Base-by-base conservation (phyloP, 129 eudicot genomes). In the Ambrosia artemisiifolia region DNA sequence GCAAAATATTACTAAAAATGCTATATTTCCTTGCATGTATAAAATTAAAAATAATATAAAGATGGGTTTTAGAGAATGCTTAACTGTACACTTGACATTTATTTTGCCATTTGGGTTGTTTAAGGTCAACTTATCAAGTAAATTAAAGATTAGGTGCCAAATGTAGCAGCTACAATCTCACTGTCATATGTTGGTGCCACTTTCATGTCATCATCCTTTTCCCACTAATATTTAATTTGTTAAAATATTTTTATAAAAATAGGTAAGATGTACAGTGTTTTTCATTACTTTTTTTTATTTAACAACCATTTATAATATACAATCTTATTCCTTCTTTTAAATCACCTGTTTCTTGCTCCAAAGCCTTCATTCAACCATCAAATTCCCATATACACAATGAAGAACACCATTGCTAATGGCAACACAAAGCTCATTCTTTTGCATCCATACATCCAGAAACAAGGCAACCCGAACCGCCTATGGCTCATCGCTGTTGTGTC, bases 401-500 rank as follows among this genome's bases (percentile, higher is more conserved):
- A 86, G 88, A 91, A 88, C 81, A 85, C 73, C 60, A 78, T 80
- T 33, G 83, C 76, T 81, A 91, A 75, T 49, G 72, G 72, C 86
- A 84, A 50, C 88, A 95, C 99, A 11, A 95, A 88, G 81, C 84
- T 95, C 24, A 95, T 95, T 53, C 99, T 95, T 28, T 87, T 95
- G 18, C 99, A 95, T 24, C 99, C 99, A 11, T 95, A 95, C 90
- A 88, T 95, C 53, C 97, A 86, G 51, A 95, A 88, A 76, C 99
- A 95, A 75, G 94, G 90, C 0, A 79, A 85, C 79, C 87, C 97
- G 2, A 86, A 83, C 65, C 87, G 96, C 33, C 71, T 95, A 19
- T 90, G 94, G 96, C 85, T 91, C 51, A 74, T 95, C n/a, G 91
- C 88, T 14, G 73, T 91, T 11, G 20, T 88, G 36, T 95, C 99